Evolutionary conservation across 2,329 filamentous ascomycete species (phyloP), one percentile per base, ranked within the genome.

Genomic region (Fusarium bactridioides): DNA sequence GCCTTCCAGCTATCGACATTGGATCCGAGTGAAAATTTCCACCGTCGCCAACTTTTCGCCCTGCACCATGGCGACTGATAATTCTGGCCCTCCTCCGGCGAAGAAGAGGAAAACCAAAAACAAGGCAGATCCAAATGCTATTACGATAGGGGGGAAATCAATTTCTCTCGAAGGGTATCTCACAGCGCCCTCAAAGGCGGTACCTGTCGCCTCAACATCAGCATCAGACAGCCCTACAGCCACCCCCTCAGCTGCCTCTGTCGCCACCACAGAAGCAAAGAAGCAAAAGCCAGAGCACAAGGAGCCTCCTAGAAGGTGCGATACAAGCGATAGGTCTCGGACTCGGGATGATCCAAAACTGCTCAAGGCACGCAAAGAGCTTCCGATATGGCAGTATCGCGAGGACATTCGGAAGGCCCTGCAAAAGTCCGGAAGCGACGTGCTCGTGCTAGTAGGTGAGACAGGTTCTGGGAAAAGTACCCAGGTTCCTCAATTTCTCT

Each of bases 391-490:
- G 90, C 83, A 87, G 8, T 89, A 94, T 72, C 89, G 89, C 53
- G 85, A 91, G 38, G 87, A 91, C 31, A 97, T 98, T 55, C 89
- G 90, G 40, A 78, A 85, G 21, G 85, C 88, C 5, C 83, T 97
- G 11, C 84, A 84, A 18, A 76, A 79, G 10, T 56, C 73, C 21
- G 83, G 89, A 38, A 90, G 89, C 69, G 89, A 97, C 77, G 89
- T 97, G 3, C 88, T 99, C 57, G 86, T 99, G 1, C 84, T 99
- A 19, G 92, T 96, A 5, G 95, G 95, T 83, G 95, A 98, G 81
- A 99, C 96, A 0, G 96, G 96, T 80, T 97, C 94, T 19, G 96
- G 96, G 79, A 99, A 99, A 83, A 97, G 93, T 84, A 99, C 96
- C 0, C 96, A 99, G 82, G 91, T 98, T 1, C 95, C 96, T 0